Base-by-base conservation (phyloP, 495 filamentous ascomycete species). In the Recurvomyces mirabilis region DNA sequence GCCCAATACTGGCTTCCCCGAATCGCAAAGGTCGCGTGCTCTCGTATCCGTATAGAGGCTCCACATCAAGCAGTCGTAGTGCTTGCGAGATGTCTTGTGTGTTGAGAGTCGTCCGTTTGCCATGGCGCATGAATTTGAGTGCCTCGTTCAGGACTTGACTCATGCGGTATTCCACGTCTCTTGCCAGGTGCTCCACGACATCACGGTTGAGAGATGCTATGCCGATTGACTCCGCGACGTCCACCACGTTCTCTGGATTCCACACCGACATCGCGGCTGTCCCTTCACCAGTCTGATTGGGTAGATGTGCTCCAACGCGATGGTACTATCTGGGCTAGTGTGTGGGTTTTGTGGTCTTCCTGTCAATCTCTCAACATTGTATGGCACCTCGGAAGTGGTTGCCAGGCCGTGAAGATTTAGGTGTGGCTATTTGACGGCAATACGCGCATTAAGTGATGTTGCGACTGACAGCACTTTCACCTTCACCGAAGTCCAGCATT, bases 41-140 rank as follows among this genome's bases (percentile, higher is more conserved):
- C 50, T 94, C 89, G 62, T 98, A 98, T 12, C 91, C 91, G 56
- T 93, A 98, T 1, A 98, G 69, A 1, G 91, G 91, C 58, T 96
- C 91, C 12, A 94, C 85, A 54, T 96, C 83, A 5, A 98, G 73
- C 10, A 86, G 81, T 32, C 75, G 72, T 41, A 96, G 65, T 5
- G 91, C 87, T 40, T 84, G 79, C 19, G 82, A 77, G 20, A 94
- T 72, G 60, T 98, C 91, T 49, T 87, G 77, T 25, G 89, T 89
- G 7, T 75, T 81, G 40, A 98, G 70, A 6, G 79, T 73, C 0
- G 82, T 94, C 35, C 91, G 79, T 57, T 83, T 84, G 26, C 77
- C 74, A 47, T 87, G 81, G 41, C 85, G 83, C 91, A 96, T 96
- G 60, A 86, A 87, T 58, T 93, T 93, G 46, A 95, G 72, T 2